Evolutionary conservation across 257 asterid genomes (phyloP).

Genomic region (Nicotiana benthamiana): DNA sequence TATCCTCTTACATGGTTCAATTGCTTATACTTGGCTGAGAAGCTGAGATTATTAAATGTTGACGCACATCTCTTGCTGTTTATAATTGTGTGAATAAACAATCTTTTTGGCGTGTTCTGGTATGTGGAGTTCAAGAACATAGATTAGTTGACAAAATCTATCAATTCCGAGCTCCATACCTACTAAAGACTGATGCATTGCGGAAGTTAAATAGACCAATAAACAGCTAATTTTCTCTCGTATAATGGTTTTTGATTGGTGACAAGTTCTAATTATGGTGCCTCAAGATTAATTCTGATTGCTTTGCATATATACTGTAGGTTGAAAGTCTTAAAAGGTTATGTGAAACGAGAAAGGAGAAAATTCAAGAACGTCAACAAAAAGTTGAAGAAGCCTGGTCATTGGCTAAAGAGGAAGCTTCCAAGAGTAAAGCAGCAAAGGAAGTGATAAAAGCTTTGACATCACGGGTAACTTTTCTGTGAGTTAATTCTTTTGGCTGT

Average conservation of each 20-base stretch:
- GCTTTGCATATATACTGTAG: slow-evolving; percentile 14
- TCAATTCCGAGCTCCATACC: neutral
- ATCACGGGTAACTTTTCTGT: slow-evolving; percentile 28
- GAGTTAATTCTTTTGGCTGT: neutral
- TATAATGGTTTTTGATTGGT: neutral
- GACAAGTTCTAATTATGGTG: neutral
- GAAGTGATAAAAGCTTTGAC: slow-evolving; percentile 41
- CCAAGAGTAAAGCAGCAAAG: slow-evolving; percentile 42
- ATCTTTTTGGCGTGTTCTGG: neutral
- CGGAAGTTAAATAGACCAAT: neutral
- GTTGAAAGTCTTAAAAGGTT: slow-evolving; percentile 29
- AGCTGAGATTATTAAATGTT: neutral
- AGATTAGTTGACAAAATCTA: neutral
- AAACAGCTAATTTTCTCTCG: neutral
- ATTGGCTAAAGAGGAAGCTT: slow-evolving; percentile 42
- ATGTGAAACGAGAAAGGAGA: slow-evolving; percentile 29
- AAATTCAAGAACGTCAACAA: slow-evolving; percentile 28
- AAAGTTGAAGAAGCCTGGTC: slow-evolving; percentile 40
- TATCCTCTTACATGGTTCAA: neutral
- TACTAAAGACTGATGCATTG: neutral
- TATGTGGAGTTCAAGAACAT: neutral
- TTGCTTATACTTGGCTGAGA: neutral
- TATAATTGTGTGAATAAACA: neutral
- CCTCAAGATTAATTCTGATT: neutral
- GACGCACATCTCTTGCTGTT: neutral